A percentile compares a stretch with the other conserved stretches of the same genome.
These are phyloP conservation scores for Lentinula guzmanii DNA, from an alignment of 768 basidiomycete species.

Conservation along the genomic window DNA sequence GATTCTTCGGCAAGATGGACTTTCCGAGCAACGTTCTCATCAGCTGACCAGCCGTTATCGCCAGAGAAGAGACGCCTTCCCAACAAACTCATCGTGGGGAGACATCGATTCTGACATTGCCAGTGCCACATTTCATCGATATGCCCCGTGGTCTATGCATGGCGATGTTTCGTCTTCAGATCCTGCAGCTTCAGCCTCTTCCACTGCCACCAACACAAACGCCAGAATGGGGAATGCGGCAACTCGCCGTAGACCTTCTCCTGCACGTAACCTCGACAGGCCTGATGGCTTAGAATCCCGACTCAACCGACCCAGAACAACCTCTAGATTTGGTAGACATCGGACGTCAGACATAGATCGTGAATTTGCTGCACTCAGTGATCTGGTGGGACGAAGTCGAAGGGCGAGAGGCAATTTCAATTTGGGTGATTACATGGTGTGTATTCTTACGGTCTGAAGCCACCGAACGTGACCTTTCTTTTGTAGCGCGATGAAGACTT, in stretches of 20 bases:
- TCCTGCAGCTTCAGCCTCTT: not conserved
- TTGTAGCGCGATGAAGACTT: slow-evolving; percentile 72
- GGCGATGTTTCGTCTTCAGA: not conserved
- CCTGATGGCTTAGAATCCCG: not conserved
- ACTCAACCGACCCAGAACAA: not conserved
- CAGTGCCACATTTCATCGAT: not conserved
- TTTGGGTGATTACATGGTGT: slow-evolving; percentile 48
- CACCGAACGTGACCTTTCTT: slow-evolving; percentile 8
- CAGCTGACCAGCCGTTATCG: slow-evolving; percentile 23
- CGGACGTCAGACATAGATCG: not conserved
- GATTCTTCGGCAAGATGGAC: slow-evolving; percentile 24
- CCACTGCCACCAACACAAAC: not conserved
- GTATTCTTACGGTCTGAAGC: slow-evolving; percentile 16
- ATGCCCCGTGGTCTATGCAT: not conserved
- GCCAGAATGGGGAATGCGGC: slow-evolving; percentile 1
- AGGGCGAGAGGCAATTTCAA: slow-evolving; percentile 12
- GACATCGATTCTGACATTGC: slow-evolving; percentile 7
- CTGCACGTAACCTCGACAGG: not conserved
- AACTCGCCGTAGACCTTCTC: slow-evolving; percentile 1
- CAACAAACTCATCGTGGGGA: slow-evolving; percentile 13
- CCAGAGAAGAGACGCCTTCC: slow-evolving; percentile 13
- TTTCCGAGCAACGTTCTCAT: slow-evolving; percentile 20
- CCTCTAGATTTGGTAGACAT: not conserved
- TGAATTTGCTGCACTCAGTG: not conserved
- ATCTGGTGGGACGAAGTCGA: not conserved